A percentile compares a stretch with the other conserved stretches of the same genome.
These are phyloP conservation scores for Penicillium tannophilum DNA, from an alignment of 495 filamentous ascomycete genomes.

Conservation along the genomic window DNA sequence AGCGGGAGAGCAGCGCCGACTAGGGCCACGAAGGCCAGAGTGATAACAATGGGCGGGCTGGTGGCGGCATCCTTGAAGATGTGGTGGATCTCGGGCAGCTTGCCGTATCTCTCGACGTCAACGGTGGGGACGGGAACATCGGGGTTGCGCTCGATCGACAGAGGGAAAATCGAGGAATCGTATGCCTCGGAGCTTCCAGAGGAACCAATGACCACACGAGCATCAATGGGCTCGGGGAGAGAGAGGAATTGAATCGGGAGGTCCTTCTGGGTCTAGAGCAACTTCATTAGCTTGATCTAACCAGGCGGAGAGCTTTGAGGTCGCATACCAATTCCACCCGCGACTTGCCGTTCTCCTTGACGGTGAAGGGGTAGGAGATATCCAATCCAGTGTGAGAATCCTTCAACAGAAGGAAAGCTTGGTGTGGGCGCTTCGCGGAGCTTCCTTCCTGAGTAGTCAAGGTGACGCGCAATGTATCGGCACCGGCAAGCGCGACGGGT, in stretches of 20 bases:
- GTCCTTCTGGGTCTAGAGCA: constrained; percentile 77
- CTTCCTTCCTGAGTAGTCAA: constrained; percentile 79
- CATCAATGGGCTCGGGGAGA: constrained; percentile 65
- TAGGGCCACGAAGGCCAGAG: constrained; percentile 71
- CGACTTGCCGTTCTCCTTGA: constrained; percentile 87
- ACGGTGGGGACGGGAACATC: constrained; percentile 57
- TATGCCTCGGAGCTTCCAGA: constrained; percentile 76
- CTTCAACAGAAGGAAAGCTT: constrained; percentile 83
- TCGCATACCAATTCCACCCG: constrained; percentile 75
- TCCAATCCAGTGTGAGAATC: constrained; percentile 77
- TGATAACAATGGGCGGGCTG: constrained; percentile 82
- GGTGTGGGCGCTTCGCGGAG: constrained; percentile 81
- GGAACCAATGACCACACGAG: constrained; percentile 79
- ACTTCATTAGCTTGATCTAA: constrained; percentile 10
- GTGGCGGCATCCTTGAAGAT: constrained; percentile 79
- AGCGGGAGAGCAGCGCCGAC: constrained; percentile 71
- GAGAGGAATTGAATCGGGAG: constrained; percentile 81
- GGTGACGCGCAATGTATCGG: constrained; percentile 78
- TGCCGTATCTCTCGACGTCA: constrained; percentile 74
- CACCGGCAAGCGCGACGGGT: constrained; percentile 62
- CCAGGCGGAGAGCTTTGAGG: background rate
- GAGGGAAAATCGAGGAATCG: constrained; percentile 64
- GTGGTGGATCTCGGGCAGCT: constrained; percentile 83
- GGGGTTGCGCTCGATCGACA: constrained; percentile 64
- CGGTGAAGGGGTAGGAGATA: constrained; percentile 80